phyloP scores from a whole-genome alignment of 768 basidiomycete genomes.

The Asterophora parasitica region DNA sequence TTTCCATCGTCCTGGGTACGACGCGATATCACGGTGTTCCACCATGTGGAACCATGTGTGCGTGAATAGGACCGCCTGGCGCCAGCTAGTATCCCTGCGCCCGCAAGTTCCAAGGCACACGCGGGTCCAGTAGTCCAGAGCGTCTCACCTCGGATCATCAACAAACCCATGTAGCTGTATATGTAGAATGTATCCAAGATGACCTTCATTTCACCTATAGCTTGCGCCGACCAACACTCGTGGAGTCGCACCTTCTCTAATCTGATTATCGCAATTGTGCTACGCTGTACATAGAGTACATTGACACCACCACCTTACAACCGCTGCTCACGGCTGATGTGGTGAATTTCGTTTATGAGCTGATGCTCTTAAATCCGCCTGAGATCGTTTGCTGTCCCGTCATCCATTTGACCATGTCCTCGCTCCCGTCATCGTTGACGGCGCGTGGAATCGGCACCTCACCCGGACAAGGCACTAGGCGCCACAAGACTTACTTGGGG shows the following conservation, averaged over 20 bases:
- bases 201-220: neutral
- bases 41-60: constrained; percentile 11
- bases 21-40: neutral
- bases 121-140: constrained; percentile 14
- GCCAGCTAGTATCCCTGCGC: constrained; percentile 1
- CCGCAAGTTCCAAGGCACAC: constrained; percentile 5
- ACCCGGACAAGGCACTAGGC: neutral
- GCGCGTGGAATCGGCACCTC: constrained; percentile 1
- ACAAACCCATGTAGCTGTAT: too few species aligned
- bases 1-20: constrained; percentile 2
- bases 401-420: neutral
- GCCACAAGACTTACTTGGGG: constrained; percentile 7
- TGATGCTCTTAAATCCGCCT: constrained; percentile 9
- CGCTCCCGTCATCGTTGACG: constrained; percentile 1
- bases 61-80: constrained; percentile 6
- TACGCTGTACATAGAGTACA: neutral
- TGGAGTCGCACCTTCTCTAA: neutral
- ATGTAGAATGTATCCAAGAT: neutral
- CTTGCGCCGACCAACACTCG: neutral
- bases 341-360: too few species aligned
- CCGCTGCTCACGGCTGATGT: constrained; percentile 12
- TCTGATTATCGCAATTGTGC: constrained; percentile 4
- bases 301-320: neutral
- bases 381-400: neutral
- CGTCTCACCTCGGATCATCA: constrained; percentile 12